phyloP scores from a whole-genome alignment of 805 yeast species.

The Candida manassasensis region DNA sequence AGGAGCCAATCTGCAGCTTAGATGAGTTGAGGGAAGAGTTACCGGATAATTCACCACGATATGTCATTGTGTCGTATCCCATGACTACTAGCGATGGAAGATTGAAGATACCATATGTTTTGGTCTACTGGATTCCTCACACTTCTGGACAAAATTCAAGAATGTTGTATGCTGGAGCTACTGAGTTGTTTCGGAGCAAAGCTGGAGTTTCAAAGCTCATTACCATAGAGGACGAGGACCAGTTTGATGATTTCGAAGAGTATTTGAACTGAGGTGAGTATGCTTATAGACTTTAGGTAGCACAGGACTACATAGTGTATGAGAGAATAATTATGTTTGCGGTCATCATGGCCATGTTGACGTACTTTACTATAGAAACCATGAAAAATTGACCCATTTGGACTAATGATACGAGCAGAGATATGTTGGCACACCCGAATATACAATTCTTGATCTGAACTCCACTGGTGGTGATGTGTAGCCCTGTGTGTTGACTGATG shows the following conservation, averaged over 20 bases:
- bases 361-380: no score
- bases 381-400: no score
- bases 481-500: no score
- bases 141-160: constrained; percentile 76
- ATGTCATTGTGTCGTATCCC: constrained; percentile 72
- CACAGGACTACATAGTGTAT: no score
- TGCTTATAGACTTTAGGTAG: no score
- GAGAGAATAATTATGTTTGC: no score
- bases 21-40: constrained; percentile 69
- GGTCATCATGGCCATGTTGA: no score
- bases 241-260: constrained; percentile 54
- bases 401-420: no score
- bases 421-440: no score
- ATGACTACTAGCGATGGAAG: constrained; percentile 66
- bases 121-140: constrained; percentile 85
- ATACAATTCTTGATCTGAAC: no score
- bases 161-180: constrained; percentile 90
- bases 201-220: constrained; percentile 72
- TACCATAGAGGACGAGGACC: constrained; percentile 65
- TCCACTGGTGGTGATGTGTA: no score
- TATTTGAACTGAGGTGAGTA: constrained; percentile 14
- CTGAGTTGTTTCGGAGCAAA: constrained; percentile 70
- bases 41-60: constrained; percentile 81
- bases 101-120: constrained; percentile 64
- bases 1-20: constrained; percentile 44